Conservation (phyloP, 768 basidiomycete species). For the Termitomyces sp. region DNA sequence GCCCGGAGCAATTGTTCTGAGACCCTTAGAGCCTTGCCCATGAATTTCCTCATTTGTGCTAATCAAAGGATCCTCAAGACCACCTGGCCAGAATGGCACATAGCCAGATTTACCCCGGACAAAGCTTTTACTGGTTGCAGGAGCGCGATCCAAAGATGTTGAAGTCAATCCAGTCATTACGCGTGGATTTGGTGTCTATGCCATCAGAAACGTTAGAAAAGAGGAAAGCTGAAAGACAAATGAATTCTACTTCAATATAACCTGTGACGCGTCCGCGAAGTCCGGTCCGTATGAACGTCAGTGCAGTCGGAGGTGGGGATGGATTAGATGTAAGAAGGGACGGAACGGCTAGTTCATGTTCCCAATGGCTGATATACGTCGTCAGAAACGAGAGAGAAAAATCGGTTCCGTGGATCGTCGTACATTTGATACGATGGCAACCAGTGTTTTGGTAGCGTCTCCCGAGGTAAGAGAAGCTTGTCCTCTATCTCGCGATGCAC, state of each 20-base stretch:
- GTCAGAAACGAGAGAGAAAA: conserved; percentile 12
- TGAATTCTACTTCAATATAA: conserved; percentile 67
- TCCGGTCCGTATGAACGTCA: conserved; percentile 74
- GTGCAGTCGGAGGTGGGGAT: conserved; percentile 69
- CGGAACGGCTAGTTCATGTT: conserved; percentile 55
- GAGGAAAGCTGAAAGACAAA: background rate
- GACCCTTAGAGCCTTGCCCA: conserved; percentile 36
- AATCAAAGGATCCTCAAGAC: conserved; percentile 64
- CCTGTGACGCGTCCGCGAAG: conserved; percentile 79
- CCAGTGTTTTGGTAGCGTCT: conserved; percentile 66
- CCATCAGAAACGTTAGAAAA: conserved; percentile 1
- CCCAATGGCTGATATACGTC: conserved; percentile 60
- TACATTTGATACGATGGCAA: conserved; percentile 85
- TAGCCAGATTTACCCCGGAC: conserved; percentile 93
- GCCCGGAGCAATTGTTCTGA: conserved; percentile 79
- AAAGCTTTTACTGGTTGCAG: conserved; percentile 75
- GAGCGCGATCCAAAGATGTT: conserved; percentile 81
- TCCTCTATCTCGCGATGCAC: conserved; percentile 72
- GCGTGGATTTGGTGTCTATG: conserved; percentile 52
- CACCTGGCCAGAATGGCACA: conserved; percentile 94
- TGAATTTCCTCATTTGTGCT: conserved; percentile 29
- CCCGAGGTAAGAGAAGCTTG: conserved; percentile 67
- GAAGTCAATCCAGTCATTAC: conserved; percentile 75
- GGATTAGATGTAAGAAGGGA: conserved; percentile 63
- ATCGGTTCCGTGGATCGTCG: conserved; percentile 22